Conservation (phyloP, 2,329 filamentous ascomycete genomes). For the Colletotrichum endophyticum region DNA sequence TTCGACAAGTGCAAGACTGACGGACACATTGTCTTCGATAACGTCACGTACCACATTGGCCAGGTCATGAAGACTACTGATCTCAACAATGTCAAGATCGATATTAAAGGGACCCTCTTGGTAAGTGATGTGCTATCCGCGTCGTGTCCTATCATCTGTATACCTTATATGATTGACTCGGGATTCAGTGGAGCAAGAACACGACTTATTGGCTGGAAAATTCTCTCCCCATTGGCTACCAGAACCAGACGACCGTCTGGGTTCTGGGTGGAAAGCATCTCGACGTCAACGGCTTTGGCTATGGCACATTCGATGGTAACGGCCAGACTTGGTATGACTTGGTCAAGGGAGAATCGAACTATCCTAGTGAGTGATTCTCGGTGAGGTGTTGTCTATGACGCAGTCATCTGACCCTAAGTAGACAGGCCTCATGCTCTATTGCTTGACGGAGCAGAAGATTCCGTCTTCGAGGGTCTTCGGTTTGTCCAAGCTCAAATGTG, state of each 20-base stretch:
- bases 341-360: background rate
- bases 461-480: slow-evolving; percentile 46
- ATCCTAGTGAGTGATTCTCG: background rate
- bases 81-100: background rate
- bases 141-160: background rate
- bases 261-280: background rate
- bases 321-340: slow-evolving; percentile 2
- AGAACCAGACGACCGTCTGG: background rate
- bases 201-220: background rate
- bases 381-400: fast-evolving
- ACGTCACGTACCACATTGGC: background rate
- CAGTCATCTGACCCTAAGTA: background rate
- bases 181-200: background rate
- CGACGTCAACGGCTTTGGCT: background rate
- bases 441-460: background rate
- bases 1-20: background rate
- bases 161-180: background rate
- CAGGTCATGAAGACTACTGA: background rate
- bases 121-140: background rate
- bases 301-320: background rate
- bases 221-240: background rate
- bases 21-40: background rate
- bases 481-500: slow-evolving; percentile 66
- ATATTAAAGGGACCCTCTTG: background rate
- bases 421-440: background rate